phyloP scores from a whole-genome alignment of 2,329 filamentous ascomycete species.

The Arthroderma sp. region DNA sequence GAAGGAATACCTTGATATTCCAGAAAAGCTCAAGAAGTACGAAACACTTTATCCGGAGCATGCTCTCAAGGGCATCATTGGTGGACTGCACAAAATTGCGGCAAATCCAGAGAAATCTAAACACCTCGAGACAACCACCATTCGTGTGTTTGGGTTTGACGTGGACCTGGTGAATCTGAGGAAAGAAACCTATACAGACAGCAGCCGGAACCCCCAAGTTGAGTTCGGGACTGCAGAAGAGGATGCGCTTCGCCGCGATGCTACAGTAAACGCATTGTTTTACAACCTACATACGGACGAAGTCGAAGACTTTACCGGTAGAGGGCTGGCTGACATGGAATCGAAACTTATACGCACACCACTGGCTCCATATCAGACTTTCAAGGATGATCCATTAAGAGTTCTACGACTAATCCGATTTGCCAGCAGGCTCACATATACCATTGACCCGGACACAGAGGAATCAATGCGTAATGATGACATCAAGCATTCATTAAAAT shows the following conservation, averaged over 20 bases:
- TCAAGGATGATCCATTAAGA: slow-evolving; percentile 83
- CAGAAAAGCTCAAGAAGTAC: slow-evolving; percentile 32
- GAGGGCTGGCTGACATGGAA: slow-evolving; percentile 62
- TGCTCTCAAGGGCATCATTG: slow-evolving; percentile 43
- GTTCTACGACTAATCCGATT: slow-evolving; percentile 82
- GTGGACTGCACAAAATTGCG: slow-evolving; percentile 73
- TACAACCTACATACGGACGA: slow-evolving; percentile 73
- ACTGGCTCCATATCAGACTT: slow-evolving; percentile 77
- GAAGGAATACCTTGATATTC: slow-evolving; percentile 33
- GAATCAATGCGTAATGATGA: slow-evolving; percentile 62
- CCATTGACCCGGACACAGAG: slow-evolving; percentile 58
- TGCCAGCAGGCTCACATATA: slow-evolving; percentile 69
- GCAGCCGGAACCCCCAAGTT: slow-evolving; percentile 81
- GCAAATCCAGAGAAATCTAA: slow-evolving; percentile 95
- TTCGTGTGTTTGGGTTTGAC: slow-evolving; percentile 72
- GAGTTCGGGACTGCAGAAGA: slow-evolving; percentile 88
- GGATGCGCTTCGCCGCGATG: slow-evolving; percentile 79
- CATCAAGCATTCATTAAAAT: slow-evolving; percentile 66
- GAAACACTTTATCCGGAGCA: slow-evolving; percentile 35
- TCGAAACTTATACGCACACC: slow-evolving; percentile 68
- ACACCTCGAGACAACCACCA: slow-evolving; percentile 84
- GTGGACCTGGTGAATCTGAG: slow-evolving; percentile 90
- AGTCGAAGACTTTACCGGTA: slow-evolving; percentile 73
- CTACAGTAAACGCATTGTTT: slow-evolving; percentile 90
- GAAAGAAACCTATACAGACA: slow-evolving; percentile 80